Evolutionary conservation across 2,329 filamentous ascomycete genomes (phyloP), one percentile per base, ranked within the genome.

Genomic region (Claviceps spartinae): DNA sequence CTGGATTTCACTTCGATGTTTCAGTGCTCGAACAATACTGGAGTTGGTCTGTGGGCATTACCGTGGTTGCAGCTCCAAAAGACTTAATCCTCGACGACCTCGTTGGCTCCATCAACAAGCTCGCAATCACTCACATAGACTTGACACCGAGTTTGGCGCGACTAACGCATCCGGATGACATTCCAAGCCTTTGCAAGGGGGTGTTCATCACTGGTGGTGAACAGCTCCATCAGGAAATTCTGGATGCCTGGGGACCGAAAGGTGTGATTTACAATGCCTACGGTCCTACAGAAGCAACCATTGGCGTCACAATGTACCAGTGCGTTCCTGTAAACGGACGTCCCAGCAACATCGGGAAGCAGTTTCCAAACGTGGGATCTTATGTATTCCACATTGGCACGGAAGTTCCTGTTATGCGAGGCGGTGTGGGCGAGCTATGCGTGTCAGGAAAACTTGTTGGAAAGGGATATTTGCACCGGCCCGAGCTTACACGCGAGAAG

Each of bases 151-250:
- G 88, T 63, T 72, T 96, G 16, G 90, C 90, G 2, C 78, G 86
- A 5, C 72, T 95, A 9, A 69, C 93, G 1, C 82, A 84, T 54
- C 91, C 90, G 0, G 76, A 86, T 36, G 85, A 94, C 44, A 86
- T 91, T 0, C 89, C 90, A 1, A 84, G 77, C 30, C 71, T 96
- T 1, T 88, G 85, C 57, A 77, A 77, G 47, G 89, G 91, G 2
- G 86, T 95, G 0, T 96, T 96, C 63, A 95, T 96, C 57, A 95
- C 90, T 0, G 90, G 91, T 7, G 90, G 90, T 2, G 90, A 96
- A 64, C 82, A 86, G 49, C 71, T 96, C 18, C 90, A 88, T 59
- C 87, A 93, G 61, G 90, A 95, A 56, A 94, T 95, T 47, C 72
- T 96, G 2, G 85, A 95, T 59, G 77, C 74, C 0, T 96, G 91